Percentiles rank a stretch among this genome's conserved stretches.
Conservation (phyloP, 352 stramenopile genomes). For the Globisporangium yorkense region DNA sequence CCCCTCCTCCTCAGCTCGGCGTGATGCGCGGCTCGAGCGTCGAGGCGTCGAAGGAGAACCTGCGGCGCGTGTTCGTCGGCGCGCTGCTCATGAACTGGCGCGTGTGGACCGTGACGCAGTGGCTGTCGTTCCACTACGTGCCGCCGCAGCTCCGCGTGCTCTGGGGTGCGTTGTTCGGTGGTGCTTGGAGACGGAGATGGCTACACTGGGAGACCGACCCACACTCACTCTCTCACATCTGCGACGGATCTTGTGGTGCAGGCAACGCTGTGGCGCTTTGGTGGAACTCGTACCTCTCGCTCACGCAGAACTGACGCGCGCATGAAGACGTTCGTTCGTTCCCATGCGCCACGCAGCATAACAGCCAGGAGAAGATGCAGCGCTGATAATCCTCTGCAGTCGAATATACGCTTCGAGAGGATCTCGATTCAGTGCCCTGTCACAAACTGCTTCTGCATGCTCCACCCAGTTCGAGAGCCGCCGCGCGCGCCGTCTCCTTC, state of each 20-base stretch:
- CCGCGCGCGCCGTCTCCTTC: too few relatives aligned
- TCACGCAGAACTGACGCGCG: constrained; percentile 35
- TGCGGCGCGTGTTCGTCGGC: constrained; percentile 39
- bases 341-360: background rate
- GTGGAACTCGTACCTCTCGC: constrained; percentile 79
- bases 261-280: constrained; percentile 65
- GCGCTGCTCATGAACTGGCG: constrained; percentile 66
- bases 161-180: constrained; percentile 40
- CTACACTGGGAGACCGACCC: too few relatives aligned
- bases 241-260: constrained; percentile 14
- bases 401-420: background rate
- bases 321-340: background rate
- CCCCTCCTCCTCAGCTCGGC: constrained; percentile 24
- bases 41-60: constrained; percentile 36
- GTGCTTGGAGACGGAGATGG: too few relatives aligned
- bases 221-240: background rate
- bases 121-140: constrained; percentile 73
- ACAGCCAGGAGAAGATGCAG: background rate
- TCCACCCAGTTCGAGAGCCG: background rate
- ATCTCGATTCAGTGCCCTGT: background rate
- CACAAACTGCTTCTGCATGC: background rate
- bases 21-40: constrained; percentile 48
- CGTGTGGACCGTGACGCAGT: constrained; percentile 67
- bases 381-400: background rate
- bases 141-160: constrained; percentile 61